Evolutionary conservation across 2,329 filamentous ascomycete species (phyloP).

Genomic region (Pseudogymnoascus sp.): DNA sequence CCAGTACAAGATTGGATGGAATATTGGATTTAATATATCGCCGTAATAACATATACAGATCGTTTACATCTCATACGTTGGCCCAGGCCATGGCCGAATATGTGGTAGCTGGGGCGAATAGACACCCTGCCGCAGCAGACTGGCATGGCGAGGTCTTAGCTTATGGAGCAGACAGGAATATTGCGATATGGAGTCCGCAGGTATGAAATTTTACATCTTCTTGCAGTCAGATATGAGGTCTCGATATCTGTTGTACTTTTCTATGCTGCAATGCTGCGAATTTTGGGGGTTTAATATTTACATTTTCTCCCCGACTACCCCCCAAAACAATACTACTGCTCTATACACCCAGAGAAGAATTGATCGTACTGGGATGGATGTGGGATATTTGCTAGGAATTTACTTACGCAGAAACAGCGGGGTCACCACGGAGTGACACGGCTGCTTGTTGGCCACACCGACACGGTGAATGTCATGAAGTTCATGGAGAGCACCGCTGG

Average conservation of each 20-base stretch:
- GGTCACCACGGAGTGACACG: constrained; percentile 48
- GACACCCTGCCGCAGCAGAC: constrained; percentile 82
- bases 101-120: constrained; percentile 68
- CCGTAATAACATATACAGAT: not conserved
- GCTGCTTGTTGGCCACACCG: constrained; percentile 68
- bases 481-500: constrained; percentile 53
- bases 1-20: not conserved
- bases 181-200: constrained; percentile 78
- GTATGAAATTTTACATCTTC: constrained; percentile 40
- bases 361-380: too few relatives aligned
- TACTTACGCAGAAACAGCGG: constrained; percentile 30
- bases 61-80: not conserved
- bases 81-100: constrained; percentile 16
- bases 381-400: not conserved
- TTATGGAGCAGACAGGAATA: constrained; percentile 80
- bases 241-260: not conserved
- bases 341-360: not conserved
- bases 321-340: not conserved
- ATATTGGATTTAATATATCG: not conserved
- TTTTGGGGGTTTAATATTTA: not conserved
- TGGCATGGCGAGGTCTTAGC: constrained; percentile 72
- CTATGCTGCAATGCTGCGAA: not conserved
- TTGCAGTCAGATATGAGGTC: not conserved
- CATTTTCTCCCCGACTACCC: not conserved
- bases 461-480: constrained; percentile 72